phyloP scores from a whole-genome alignment of 2,329 filamentous ascomycete species.

The Aspergillus ruber region DNA sequence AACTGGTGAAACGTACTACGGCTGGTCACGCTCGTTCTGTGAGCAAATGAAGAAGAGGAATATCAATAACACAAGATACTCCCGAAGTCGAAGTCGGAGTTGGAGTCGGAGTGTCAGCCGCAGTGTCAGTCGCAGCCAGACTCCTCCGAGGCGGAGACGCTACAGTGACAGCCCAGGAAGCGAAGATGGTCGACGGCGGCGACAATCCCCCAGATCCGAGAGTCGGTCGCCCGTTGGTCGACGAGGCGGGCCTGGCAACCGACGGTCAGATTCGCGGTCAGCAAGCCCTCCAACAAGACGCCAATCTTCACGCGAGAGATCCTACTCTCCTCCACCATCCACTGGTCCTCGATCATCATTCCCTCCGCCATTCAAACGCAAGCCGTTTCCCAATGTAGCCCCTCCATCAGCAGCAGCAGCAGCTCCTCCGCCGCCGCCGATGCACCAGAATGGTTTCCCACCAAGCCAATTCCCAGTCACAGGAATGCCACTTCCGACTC shows the following conservation, averaged over 20 bases:
- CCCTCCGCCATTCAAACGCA: constrained; percentile 15
- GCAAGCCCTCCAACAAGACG: constrained; percentile 16
- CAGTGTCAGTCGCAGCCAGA: constrained; percentile 47
- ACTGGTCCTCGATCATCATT: constrained; percentile 15
- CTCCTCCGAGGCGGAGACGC: constrained; percentile 23
- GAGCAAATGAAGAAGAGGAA: constrained; percentile 63
- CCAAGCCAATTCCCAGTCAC: constrained; percentile 8
- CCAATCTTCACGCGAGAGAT: constrained; percentile 21
- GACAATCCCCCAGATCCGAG: constrained; percentile 17
- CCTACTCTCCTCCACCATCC: constrained; percentile 27
- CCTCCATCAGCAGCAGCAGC: constrained; percentile 9
- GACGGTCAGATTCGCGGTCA: constrained; percentile 23
- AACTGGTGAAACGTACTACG: constrained; percentile 72
- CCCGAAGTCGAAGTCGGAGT: constrained; percentile 34
- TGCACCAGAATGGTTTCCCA: constrained; percentile 4
- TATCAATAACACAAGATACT: constrained; percentile 11
- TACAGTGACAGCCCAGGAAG: constrained; percentile 33
- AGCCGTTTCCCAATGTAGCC: constrained; percentile 11
- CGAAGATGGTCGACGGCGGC: constrained; percentile 22
- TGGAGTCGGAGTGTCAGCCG: constrained; percentile 44
- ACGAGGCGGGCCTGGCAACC: constrained; percentile 9
- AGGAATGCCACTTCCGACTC: constrained; percentile 22
- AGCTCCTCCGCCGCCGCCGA: constrained; percentile 2
- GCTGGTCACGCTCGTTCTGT: constrained; percentile 77
- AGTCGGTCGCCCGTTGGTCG: constrained; percentile 23